Percentiles rank a stretch among this genome's conserved stretches.
Evolutionary conservation across 768 basidiomycete genomes (phyloP).

Genomic region (Tubosaeta sp.): DNA sequence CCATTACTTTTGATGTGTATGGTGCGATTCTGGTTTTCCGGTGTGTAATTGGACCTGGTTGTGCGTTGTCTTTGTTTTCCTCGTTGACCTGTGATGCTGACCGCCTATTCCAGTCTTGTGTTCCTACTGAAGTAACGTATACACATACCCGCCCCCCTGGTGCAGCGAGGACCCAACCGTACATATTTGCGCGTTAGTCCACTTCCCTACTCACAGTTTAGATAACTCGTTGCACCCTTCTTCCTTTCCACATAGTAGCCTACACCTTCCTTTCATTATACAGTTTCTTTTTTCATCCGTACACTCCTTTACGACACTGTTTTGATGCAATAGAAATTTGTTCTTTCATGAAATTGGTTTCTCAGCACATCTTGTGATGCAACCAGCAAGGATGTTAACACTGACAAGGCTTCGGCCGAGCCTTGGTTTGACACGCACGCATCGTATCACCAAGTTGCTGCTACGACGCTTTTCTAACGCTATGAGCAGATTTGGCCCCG

Average conservation of each 20-base stretch:
- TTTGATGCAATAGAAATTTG: slow-evolving; percentile 25
- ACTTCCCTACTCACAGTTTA: slow-evolving; percentile 12
- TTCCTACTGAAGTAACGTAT: slow-evolving; percentile 24
- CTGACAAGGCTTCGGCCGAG: slow-evolving; percentile 11
- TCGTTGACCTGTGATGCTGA: slow-evolving; percentile 8
- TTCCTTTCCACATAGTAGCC: slow-evolving; percentile 14
- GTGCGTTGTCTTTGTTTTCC: slow-evolving; percentile 8
- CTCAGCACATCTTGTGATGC: no score
- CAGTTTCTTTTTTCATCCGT: slow-evolving; percentile 16
- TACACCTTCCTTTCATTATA: slow-evolving; percentile 24
- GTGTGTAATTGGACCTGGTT: slow-evolving; percentile 25
- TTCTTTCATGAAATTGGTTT: neutral
- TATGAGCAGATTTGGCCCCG: slow-evolving; percentile 16
- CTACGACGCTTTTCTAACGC: neutral
- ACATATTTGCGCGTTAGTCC: slow-evolving; percentile 20
- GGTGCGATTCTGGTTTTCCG: slow-evolving; percentile 32
- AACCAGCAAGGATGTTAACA: neutral
- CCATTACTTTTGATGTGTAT: slow-evolving; percentile 24
- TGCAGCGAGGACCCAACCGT: slow-evolving; percentile 18
- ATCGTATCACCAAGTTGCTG: neutral
- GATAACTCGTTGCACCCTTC: slow-evolving; percentile 21
- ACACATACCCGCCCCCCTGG: slow-evolving; percentile 26
- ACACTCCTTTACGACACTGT: slow-evolving; percentile 24
- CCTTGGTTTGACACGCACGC: slow-evolving; percentile 11
- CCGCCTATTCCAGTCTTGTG: slow-evolving; percentile 17